phyloP scores from a whole-genome alignment of 2,329 filamentous ascomycete genomes.

The Sphaerostilbella broomeana region DNA sequence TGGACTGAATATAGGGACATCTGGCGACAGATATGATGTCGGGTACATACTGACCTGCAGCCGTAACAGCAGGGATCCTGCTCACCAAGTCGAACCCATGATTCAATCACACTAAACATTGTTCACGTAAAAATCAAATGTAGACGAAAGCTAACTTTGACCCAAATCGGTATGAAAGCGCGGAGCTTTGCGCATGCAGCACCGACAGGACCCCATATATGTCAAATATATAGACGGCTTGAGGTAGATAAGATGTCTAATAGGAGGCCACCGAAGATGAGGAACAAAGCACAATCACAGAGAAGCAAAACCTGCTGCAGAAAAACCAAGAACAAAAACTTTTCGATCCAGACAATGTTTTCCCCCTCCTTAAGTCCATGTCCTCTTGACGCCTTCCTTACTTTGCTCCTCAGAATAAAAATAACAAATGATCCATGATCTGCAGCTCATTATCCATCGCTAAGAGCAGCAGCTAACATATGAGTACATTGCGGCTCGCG shows the following conservation, averaged over 20 bases:
- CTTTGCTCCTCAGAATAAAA: constrained; percentile 24
- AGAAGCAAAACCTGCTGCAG: constrained; percentile 15
- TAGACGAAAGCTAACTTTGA: too few species aligned
- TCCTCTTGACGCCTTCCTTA: constrained; percentile 22
- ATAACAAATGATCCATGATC: background rate
- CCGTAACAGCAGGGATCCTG: too few species aligned
- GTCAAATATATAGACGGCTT: constrained; percentile 2
- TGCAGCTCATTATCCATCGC: constrained; percentile 5
- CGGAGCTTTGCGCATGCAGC: too few species aligned
- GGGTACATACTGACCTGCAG: too few species aligned
- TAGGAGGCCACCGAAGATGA: too few species aligned
- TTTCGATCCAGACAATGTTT: constrained; percentile 15
- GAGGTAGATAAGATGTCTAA: too few species aligned
- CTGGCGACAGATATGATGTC: constrained; percentile 38
- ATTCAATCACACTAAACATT: too few species aligned
- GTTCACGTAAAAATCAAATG: too few species aligned
- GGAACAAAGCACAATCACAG: background rate
- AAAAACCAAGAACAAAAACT: constrained; percentile 20
- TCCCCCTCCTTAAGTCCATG: constrained; percentile 15
- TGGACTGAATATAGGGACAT: constrained; percentile 53
- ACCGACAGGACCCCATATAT: too few species aligned
- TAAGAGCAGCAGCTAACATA: background rate
- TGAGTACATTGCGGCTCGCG: constrained; percentile 11
- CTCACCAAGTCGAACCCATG: too few species aligned
- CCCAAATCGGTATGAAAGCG: too few species aligned